These are phyloP conservation scores for Xylariaceae sp. DNA, from an alignment of 2,329 filamentous ascomycete species.

Conservation along the genomic window DNA sequence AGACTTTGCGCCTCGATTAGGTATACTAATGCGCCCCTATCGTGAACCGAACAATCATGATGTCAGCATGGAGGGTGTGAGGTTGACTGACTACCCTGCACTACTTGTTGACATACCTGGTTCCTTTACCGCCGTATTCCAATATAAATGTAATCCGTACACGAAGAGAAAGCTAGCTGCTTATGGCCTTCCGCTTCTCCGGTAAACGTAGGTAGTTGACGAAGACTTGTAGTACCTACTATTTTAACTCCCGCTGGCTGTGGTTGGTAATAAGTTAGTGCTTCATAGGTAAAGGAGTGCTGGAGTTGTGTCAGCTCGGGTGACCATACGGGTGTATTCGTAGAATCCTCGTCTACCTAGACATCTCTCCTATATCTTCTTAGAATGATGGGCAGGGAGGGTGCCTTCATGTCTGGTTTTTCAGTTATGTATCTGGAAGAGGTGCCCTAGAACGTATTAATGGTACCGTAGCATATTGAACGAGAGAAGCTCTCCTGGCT, in stretches of 20 bases:
- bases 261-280: not conserved
- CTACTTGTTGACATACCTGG: not conserved
- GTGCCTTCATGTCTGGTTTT: too few relatives aligned
- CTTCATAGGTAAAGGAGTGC: too few relatives aligned
- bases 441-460: not conserved
- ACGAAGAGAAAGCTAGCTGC: conserved; percentile 11
- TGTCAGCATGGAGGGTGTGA: conserved; percentile 26
- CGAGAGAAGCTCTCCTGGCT: not conserved
- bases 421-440: too few relatives aligned
- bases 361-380: too few relatives aligned
- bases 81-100: conserved; percentile 13
- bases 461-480: not conserved
- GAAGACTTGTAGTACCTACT: not conserved
- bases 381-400: too few relatives aligned
- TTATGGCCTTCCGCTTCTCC: conserved; percentile 12
- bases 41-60: conserved; percentile 25
- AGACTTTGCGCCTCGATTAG: conserved; percentile 2
- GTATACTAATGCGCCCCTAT: conserved; percentile 18
- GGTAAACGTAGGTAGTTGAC: not conserved
- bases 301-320: too few relatives aligned
- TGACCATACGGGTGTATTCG: too few relatives aligned
- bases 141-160: conserved; percentile 1
- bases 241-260: not conserved
- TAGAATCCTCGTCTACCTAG: too few relatives aligned
- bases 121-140: not conserved